Conservation (phyloP, 257 asterid species). For the Striga asiatica region DNA sequence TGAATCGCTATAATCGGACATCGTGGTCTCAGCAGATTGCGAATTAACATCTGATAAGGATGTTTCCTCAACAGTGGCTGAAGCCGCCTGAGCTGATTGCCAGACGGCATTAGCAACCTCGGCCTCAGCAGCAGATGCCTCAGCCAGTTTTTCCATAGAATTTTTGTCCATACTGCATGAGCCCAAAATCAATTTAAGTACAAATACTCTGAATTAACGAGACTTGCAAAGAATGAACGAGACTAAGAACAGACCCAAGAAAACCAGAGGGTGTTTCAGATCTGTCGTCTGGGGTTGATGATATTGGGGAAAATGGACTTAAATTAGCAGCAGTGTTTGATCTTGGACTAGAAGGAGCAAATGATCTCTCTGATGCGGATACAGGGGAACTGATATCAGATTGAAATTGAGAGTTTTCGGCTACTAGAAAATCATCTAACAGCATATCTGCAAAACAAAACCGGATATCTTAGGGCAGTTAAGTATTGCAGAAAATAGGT, state of each 20-base stretch:
- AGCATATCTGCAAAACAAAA: slow-evolving; percentile 46
- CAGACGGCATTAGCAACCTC: slow-evolving; percentile 93
- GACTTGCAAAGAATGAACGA: slow-evolving; percentile 9
- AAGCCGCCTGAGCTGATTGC: slow-evolving; percentile 81
- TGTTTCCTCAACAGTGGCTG: slow-evolving; percentile 61
- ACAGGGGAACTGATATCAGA: slow-evolving; percentile 39
- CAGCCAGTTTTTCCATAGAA: slow-evolving; percentile 82
- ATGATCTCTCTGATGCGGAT: slow-evolving; percentile 5
- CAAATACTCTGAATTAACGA: neutral
- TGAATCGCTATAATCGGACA: slow-evolving; percentile 67
- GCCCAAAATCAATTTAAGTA: slow-evolving; percentile 8
- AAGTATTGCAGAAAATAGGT: slow-evolving; percentile 1
- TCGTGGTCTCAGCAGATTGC: slow-evolving; percentile 58
- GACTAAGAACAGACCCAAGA: slow-evolving; percentile 43
- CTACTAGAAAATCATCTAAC: slow-evolving; percentile 79
- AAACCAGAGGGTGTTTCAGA: slow-evolving; percentile 44
- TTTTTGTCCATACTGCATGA: slow-evolving; percentile 53
- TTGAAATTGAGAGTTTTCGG: slow-evolving; percentile 76
- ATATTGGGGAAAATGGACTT: slow-evolving; percentile 27
- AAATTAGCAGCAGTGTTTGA: slow-evolving; percentile 26
- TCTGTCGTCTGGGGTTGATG: slow-evolving; percentile 41
- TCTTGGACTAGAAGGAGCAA: slow-evolving; percentile 43
- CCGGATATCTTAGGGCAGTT: neutral
- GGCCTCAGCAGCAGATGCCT: slow-evolving; percentile 99
- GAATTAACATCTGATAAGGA: slow-evolving; percentile 61